phyloP scores from a whole-genome alignment of 306 rosid genomes.

The Pterocarpus santalinus region DNA sequence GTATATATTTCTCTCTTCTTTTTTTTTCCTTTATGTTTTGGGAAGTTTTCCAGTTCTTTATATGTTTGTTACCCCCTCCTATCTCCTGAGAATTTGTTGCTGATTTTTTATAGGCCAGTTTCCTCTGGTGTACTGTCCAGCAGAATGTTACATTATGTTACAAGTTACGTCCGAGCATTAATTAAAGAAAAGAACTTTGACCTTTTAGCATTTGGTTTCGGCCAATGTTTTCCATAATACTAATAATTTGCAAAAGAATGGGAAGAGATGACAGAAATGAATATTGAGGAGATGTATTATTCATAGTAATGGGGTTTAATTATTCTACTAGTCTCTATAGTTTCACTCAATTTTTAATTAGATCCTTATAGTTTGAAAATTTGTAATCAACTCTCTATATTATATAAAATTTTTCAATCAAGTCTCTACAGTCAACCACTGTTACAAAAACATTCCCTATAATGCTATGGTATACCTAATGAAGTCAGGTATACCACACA shows the following conservation, averaged over 20 bases:
- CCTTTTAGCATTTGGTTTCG: background rate
- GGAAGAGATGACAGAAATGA: background rate
- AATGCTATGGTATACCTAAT: no score
- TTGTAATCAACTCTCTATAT: no score
- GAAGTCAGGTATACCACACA: no score
- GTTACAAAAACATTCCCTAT: no score
- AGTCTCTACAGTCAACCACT: no score
- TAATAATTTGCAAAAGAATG: no score
- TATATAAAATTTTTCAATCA: no score
- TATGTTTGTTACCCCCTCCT: background rate
- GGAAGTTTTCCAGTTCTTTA: background rate
- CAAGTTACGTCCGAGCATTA: background rate
- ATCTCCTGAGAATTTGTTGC: background rate
- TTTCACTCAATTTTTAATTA: no score
- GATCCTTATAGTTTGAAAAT: no score
- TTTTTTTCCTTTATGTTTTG: background rate
- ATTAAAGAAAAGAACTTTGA: background rate
- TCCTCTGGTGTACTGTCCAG: background rate
- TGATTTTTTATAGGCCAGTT: background rate
- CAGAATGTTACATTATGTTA: constrained; percentile 25
- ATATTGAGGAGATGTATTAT: background rate
- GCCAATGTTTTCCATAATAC: background rate
- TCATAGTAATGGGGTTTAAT: no score
- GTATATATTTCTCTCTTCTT: constrained; percentile 6
- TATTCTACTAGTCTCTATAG: no score